Base-by-base conservation (phyloP, 2,329 filamentous ascomycete species). In the Fusarium sp. region DNA sequence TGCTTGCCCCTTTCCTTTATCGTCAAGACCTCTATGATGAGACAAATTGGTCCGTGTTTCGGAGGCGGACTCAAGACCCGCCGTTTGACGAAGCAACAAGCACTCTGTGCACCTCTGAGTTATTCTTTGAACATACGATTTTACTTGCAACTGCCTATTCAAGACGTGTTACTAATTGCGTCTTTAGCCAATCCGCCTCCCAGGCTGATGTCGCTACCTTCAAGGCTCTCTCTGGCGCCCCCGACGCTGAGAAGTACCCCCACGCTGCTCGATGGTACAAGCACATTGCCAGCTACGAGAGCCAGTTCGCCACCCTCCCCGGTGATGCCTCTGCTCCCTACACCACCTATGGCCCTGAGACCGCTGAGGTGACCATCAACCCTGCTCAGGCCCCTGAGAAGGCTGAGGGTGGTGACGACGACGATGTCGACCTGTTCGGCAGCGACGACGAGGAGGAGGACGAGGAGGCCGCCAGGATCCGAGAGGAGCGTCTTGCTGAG, bases 211-310 rank as follows among this genome's bases (percentile, higher is more conserved):
- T 96, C 75, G 91, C 90, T 80, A 88, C 88, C 83, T 98, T 91
- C 91, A 96, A 98, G 88, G 91, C 91, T 75, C 80, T 97, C 78
- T 88, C 85, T 75, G 81, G 84, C 72, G 80, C 87, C 60, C 95
- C 95, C 73, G 88, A 90, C 71, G 86, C 90, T 74, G 84, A 85
- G 79, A 96, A 96, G 85, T 97, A 91, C 88, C 93, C 94, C 75
- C 85, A 97, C 83, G 93, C 91, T 76, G 92, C 92, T 77, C 91
- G 95, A 80, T 99, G 95, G 95, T 97, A 97, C 89, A 97, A 96
- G 88, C 94, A 99, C 88, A 92, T 97, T 77, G 88, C 91, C 79
- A 91, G 91, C 73, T 97, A 91, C 84, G 89, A 96, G 86, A 85
- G 90, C 71, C 94, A 98, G 81, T 98, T 98, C 84, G 85, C 90